phyloP scores from a whole-genome alignment of 768 basidiomycete genomes.

The Auriscalpium vulgare region DNA sequence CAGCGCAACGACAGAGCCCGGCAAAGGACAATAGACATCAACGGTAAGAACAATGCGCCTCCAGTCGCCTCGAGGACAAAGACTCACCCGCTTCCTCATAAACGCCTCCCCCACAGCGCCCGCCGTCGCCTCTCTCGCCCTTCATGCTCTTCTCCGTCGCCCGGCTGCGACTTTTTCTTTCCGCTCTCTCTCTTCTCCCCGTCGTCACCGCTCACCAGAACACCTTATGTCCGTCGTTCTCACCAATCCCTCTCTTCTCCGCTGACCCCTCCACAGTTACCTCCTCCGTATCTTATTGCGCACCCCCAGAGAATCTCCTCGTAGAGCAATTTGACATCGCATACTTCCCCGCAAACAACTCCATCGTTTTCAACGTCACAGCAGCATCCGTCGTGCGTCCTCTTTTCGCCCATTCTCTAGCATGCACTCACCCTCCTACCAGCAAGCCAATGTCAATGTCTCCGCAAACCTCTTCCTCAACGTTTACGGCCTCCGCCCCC shows the following conservation, averaged over 20 bases:
- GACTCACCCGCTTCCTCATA: slow-evolving; percentile 10
- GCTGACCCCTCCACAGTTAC: slow-evolving; percentile 45
- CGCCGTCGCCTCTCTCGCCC: slow-evolving; percentile 17
- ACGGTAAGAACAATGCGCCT: slow-evolving; percentile 13
- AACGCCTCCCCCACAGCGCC: background rate
- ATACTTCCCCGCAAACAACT: slow-evolving; percentile 63
- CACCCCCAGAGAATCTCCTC: slow-evolving; percentile 71
- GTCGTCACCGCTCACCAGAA: slow-evolving; percentile 43
- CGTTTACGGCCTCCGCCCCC: slow-evolving; percentile 77
- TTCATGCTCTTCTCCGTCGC: slow-evolving; percentile 64
- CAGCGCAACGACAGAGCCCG: slow-evolving; percentile 1
- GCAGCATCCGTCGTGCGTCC: slow-evolving; percentile 76
- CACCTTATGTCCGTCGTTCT: slow-evolving; percentile 46
- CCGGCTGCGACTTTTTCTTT: slow-evolving; percentile 56
- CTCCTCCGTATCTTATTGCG: slow-evolving; percentile 83
- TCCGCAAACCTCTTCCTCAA: slow-evolving; percentile 76
- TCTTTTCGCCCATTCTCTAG: background rate
- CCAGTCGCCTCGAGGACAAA: slow-evolving; percentile 9
- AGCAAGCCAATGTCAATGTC: slow-evolving; percentile 75
- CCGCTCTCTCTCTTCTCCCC: slow-evolving; percentile 31
- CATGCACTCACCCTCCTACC: slow-evolving; percentile 12
- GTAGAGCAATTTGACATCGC: slow-evolving; percentile 70
- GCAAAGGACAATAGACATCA: background rate
- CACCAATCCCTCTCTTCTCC: slow-evolving; percentile 1
- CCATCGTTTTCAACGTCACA: slow-evolving; percentile 77